Base-by-base conservation (phyloP, 2,329 filamentous ascomycete genomes). In the Ophiostoma sp. region DNA sequence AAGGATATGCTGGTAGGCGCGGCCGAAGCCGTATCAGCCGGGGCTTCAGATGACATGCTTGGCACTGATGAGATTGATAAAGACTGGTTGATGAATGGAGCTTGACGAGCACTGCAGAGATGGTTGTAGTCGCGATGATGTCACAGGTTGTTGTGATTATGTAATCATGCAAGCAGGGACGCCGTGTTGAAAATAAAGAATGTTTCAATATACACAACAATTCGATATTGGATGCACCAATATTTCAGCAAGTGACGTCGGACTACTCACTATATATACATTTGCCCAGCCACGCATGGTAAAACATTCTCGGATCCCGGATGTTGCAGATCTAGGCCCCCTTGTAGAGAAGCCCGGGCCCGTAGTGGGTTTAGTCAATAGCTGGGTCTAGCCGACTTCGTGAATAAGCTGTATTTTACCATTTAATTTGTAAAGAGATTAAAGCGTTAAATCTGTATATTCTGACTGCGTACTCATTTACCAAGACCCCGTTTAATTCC, bases 1-100 rank as follows among this genome's bases (percentile, higher is more conserved):
- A 85, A 76, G 71, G 73, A 77, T 72, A 83, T 75, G 69, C 71
- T 35, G 17, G 33, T 20, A 1, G 68, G 36, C 20, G 57, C 27
- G 57, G 57, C 23, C 57, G 27, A 27, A 4, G 70, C 15, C 5
- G 67, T 7, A 1, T 57, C 33, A 13, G 69, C 17, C 11, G 70
- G 57, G 1, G 48, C 35, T 10, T 39, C 52, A 2, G 69, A 13
- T 20, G 65, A 67, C 65, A 67, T 67, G 62, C 17, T 27, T 67
- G n/a, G n/a, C 4, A 65, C 35, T 11, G n/a, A 23, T n/a, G 33
- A 13, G 35, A 23, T 20, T 36, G 35, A 13, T 15, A 23, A 36
- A 60, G 8, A 39, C 7, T 4, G 33, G 17, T 11, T 23, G 23
- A n/a, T 20, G 5, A n/a, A 35, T 7, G 31, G 6, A 48, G 44